Percentiles rank a stretch among this genome's conserved stretches.
Evolutionary conservation across 2,329 filamentous ascomycete genomes (phyloP).

Genomic region (Dryadomyces sulphureus): DNA sequence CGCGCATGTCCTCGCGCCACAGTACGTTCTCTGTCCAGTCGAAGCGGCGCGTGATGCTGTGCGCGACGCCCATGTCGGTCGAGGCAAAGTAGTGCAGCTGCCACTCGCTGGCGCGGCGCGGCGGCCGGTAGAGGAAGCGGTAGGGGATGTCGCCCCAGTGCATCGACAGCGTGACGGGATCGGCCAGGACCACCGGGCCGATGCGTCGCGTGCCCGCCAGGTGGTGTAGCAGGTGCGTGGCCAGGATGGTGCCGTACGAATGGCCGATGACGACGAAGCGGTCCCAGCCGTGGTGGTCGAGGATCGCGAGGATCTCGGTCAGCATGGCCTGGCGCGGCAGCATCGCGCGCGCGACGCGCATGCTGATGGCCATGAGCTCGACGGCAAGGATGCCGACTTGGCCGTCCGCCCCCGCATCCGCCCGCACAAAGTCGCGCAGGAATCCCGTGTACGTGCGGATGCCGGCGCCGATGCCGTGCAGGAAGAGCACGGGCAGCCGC

Average conservation of each 20-base stretch:
- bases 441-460: constrained; percentile 1
- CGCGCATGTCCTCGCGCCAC: background rate
- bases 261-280: background rate
- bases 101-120: constrained; percentile 1
- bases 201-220: background rate
- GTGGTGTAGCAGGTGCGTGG: constrained; percentile 1
- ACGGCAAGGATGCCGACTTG: background rate
- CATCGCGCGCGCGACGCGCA: background rate
- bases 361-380: constrained; percentile 4
- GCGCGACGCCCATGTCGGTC: background rate
- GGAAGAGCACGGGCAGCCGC: background rate
- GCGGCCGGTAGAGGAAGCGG: constrained; percentile 2
- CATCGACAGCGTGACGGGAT: constrained; percentile 1
- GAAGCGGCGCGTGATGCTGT: constrained; percentile 3
- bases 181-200: background rate
- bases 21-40: constrained; percentile 2
- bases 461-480: constrained; percentile 1
- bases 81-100: constrained; percentile 4
- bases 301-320: background rate
- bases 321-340: background rate
- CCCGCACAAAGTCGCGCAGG: background rate
- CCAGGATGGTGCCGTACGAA: constrained; percentile 1
- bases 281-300: constrained; percentile 1
- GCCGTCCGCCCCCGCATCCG: background rate
- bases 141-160: constrained; percentile 1